These are phyloP conservation scores for Ophiostoma perfectum DNA, from an alignment of 2,329 filamentous ascomycete genomes.

Conservation along the genomic window DNA sequence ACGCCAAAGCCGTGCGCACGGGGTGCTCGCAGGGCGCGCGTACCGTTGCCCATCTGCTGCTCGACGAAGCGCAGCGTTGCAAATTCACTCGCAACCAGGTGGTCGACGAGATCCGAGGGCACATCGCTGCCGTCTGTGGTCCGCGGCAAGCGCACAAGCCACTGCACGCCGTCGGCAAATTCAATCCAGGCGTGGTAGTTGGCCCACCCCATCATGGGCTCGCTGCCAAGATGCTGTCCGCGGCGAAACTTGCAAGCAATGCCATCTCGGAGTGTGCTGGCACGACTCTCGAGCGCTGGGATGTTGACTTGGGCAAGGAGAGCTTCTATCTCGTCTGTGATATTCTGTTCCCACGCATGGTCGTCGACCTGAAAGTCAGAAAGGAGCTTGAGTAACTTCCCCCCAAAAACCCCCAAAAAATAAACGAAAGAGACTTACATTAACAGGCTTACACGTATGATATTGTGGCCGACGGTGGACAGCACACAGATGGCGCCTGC, in stretches of 20 bases:
- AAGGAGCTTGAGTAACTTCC: too few relatives aligned
- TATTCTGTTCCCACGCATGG: background rate
- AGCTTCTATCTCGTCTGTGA: background rate
- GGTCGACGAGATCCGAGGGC: slow-evolving; percentile 2
- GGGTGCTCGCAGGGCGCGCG: too few relatives aligned
- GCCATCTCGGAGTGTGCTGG: background rate
- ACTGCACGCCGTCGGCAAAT: background rate
- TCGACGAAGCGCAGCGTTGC: slow-evolving; percentile 17
- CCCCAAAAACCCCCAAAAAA: too few relatives aligned
- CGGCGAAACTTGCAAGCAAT: background rate
- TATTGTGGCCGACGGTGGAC: background rate
- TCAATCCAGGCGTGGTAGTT: slow-evolving; percentile 21
- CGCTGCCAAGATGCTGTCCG: background rate
- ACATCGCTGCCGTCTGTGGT: background rate
- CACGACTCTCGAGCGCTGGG: background rate
- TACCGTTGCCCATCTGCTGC: background rate
- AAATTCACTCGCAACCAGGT: slow-evolving; percentile 19
- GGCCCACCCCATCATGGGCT: slow-evolving; percentile 18
- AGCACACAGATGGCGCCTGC: background rate
- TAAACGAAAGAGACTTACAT: too few relatives aligned
- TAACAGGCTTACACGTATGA: background rate
- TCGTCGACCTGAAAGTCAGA: too few relatives aligned
- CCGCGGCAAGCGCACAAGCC: background rate
- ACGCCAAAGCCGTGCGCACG: slow-evolving; percentile 14
- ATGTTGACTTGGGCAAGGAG: background rate